Base-by-base conservation (phyloP, 345 rosid genomes). In the Eucalyptus leucophloia region DNA sequence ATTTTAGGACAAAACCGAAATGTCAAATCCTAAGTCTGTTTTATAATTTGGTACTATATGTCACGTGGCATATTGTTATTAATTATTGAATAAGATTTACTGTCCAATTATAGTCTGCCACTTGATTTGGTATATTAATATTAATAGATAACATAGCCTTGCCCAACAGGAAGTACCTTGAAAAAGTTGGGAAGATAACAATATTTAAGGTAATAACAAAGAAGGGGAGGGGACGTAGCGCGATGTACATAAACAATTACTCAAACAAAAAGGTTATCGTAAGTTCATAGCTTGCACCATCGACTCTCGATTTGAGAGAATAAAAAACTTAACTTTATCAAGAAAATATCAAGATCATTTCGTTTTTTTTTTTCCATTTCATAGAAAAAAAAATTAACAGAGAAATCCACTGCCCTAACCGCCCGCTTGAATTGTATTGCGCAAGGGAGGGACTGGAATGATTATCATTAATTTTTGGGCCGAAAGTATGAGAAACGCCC, bases 121-220 rank as follows among this genome's bases (percentile, higher is more conserved):
- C 51, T 49, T 49, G 51, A 14, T 65, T 65, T 15, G 37, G 11
- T 16, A 32, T 8, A 32, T 69, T 18, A 65, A 65, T 65, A 65
- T 65, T n/a, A 7, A 15, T 15, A 65, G 9, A 65, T 15, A n/a
- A n/a, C 77, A 65, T 15, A 15, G 37, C 77, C 0, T 65, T 65
- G 37, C 34, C 21, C 9, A 15, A 28, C 69, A 28, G 3, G 32
- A 60, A 60, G 28, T 0, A n/a, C 37, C 21, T 65, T 15, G 0
- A 0, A 65, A n/a, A n/a, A 34, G 81, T 69, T 2, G 7, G 34
- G 44, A 21, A 9, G 81, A 32, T 13, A 32, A 24, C 81, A 34
- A 34, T 69, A 65, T n/a, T n/a, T 65, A 65, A 65, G 77, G 77
- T 15, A n/a, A 65, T 65, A 8, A n/a, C 21, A 4, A n/a, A 14